Evolutionary conservation across 129 eudicot species (phyloP).

Genomic region (Deinandra increscens): DNA sequence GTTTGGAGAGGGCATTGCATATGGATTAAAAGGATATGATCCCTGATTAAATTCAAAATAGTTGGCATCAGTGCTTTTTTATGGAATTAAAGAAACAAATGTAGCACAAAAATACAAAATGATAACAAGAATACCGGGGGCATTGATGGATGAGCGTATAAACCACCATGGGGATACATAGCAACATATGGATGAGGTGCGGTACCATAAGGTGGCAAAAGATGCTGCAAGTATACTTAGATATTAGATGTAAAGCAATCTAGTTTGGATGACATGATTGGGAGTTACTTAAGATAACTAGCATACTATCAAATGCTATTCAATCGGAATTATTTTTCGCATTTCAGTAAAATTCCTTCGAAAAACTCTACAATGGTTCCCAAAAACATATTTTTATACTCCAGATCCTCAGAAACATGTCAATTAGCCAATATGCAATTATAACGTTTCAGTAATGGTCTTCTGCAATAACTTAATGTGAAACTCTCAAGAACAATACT

Average conservation of each 20-base stretch:
- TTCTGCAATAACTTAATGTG: no score
- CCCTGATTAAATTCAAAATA: conserved; percentile 51
- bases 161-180: conserved; percentile 97
- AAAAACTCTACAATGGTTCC: background rate
- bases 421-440: no score
- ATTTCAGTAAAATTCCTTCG: background rate
- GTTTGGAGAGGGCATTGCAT: conserved; percentile 80
- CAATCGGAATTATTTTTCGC: background rate
- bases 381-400: no score
- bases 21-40: conserved; percentile 86
- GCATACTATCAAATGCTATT: background rate
- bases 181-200: conserved; percentile 98
- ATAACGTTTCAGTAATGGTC: no score
- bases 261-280: background rate
- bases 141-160: conserved; percentile 87
- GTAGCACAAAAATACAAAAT: conserved; percentile 7
- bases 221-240: conserved; percentile 55
- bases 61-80: conserved; percentile 14
- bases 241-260: conserved; percentile 20
- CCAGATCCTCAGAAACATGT: no score
- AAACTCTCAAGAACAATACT: background rate
- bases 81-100: background rate
- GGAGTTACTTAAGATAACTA: background rate
- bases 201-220: conserved; percentile 96
- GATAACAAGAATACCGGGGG: conserved; percentile 62